Conservation (phyloP, 192 early-diverging fungal genomes). For the Backusella luteola region DNA sequence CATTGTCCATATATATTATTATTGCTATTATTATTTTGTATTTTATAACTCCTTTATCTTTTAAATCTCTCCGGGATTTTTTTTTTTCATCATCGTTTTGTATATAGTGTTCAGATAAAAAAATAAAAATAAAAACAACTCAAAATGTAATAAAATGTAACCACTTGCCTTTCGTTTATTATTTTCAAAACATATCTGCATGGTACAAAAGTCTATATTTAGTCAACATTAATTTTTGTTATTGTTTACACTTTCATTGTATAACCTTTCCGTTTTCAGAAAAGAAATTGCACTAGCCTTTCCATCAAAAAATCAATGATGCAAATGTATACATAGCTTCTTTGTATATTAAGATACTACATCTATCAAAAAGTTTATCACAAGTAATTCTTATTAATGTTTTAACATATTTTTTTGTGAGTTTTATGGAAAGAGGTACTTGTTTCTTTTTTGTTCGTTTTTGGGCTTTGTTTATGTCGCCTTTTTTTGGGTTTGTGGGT, state of each 20-base stretch:
- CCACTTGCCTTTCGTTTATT: background rate
- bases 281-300: background rate
- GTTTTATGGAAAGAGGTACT: background rate
- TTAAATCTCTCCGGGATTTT: background rate
- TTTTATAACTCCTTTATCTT: background rate
- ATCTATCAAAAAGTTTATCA: background rate
- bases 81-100: background rate
- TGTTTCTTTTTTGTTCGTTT: background rate
- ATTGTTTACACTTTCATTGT: background rate
- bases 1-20: slow-evolving; percentile 5
- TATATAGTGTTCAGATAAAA: background rate
- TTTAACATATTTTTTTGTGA: background rate
- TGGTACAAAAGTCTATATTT: background rate
- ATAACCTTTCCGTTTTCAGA: slow-evolving; percentile 2
- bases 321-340: background rate
- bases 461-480: slow-evolving; percentile 6
- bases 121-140: background rate
- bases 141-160: background rate
- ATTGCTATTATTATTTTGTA: background rate
- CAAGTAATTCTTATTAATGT: background rate
- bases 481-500: background rate
- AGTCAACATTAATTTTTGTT: background rate
- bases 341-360: background rate
- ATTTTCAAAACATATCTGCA: background rate
- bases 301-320: background rate